Percentiles rank a stretch among this genome's conserved stretches.
Conservation (phyloP, 2,329 filamentous ascomycete species). For the Phialocephala sp. region DNA sequence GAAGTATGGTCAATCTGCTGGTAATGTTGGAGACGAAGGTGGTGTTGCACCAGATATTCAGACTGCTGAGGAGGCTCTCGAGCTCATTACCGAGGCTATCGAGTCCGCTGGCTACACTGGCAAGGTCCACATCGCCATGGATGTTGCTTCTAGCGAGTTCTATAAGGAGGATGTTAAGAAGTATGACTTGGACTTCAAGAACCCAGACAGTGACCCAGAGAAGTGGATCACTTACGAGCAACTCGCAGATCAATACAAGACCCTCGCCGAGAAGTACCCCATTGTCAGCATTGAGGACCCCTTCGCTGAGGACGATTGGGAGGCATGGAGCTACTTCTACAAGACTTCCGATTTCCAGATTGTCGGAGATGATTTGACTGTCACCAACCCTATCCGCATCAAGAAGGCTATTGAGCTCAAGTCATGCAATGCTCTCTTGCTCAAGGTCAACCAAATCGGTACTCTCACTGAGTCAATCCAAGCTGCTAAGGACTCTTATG, state of each 20-base stretch:
- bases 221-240: slow-evolving; percentile 99
- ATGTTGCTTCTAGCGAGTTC: slow-evolving; percentile 98
- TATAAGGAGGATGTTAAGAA: slow-evolving; percentile 98
- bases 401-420: slow-evolving; percentile 99
- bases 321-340: slow-evolving; percentile 99
- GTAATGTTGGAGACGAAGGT: slow-evolving; percentile 99
- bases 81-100: slow-evolving; percentile 93
- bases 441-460: slow-evolving; percentile 99
- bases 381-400: slow-evolving; percentile 98
- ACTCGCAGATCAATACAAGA: slow-evolving; percentile 89
- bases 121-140: slow-evolving; percentile 98
- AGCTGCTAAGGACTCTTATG: slow-evolving; percentile 97
- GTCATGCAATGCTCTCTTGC: slow-evolving; percentile 95
- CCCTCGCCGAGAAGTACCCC: slow-evolving; percentile 91
- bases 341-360: slow-evolving; percentile 99
- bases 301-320: slow-evolving; percentile 99
- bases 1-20: slow-evolving; percentile 98
- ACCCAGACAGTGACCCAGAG: slow-evolving; percentile 91
- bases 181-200: slow-evolving; percentile 99
- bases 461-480: slow-evolving; percentile 98
- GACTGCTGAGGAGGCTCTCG: slow-evolving; percentile 93
- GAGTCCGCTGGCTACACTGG: slow-evolving; percentile 95
- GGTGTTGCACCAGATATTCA: slow-evolving; percentile 99
- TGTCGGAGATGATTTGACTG: slow-evolving; percentile 97
- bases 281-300: slow-evolving; percentile 99